A percentile compares a stretch with the other conserved stretches of the same genome.
These are phyloP conservation scores for Marasmius oreades DNA, from an alignment of 1,284 basidiomycete species.

Conservation along the genomic window DNA sequence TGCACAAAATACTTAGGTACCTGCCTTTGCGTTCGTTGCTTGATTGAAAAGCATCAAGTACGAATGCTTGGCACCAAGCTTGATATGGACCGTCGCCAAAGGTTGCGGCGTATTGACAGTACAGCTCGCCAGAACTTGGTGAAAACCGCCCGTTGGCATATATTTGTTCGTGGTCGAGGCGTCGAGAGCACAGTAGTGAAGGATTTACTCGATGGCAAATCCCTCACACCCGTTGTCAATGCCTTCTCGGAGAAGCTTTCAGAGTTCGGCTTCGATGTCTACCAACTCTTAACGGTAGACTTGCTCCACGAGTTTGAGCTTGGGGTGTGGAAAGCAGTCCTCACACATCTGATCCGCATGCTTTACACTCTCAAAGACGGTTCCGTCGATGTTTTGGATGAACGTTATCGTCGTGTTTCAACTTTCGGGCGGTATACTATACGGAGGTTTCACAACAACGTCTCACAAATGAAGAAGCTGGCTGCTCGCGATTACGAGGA, in stretches of 20 bases:
- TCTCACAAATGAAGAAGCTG: constrained; percentile 29
- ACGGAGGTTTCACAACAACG: constrained; percentile 23
- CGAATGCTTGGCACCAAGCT: constrained; percentile 17
- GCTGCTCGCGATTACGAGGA: constrained; percentile 32
- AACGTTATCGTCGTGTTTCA: constrained; percentile 4
- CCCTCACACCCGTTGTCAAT: no score
- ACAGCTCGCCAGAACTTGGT: no score
- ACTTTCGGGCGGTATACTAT: constrained; percentile 27
- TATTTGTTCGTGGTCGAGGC: constrained; percentile 14
- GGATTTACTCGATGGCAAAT: constrained; percentile 9
- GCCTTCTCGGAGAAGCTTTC: constrained; percentile 4
- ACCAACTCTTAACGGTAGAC: background rate
- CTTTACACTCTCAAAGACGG: constrained; percentile 6
- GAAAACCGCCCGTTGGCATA: constrained; percentile 11
- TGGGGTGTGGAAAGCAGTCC: constrained; percentile 22
- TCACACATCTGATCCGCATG: constrained; percentile 23
- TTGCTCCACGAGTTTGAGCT: no score
- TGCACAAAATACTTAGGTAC: constrained; percentile 24
- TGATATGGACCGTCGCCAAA: constrained; percentile 13
- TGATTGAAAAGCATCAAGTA: constrained; percentile 17
- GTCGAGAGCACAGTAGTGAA: constrained; percentile 11
- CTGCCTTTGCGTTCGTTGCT: no score
- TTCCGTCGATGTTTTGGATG: constrained; percentile 7
- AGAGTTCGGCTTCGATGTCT: constrained; percentile 16
- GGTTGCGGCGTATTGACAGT: constrained; percentile 8